Evolutionary conservation across 179 eudicot species (phyloP).

Genomic region (Camellia oleifera): DNA sequence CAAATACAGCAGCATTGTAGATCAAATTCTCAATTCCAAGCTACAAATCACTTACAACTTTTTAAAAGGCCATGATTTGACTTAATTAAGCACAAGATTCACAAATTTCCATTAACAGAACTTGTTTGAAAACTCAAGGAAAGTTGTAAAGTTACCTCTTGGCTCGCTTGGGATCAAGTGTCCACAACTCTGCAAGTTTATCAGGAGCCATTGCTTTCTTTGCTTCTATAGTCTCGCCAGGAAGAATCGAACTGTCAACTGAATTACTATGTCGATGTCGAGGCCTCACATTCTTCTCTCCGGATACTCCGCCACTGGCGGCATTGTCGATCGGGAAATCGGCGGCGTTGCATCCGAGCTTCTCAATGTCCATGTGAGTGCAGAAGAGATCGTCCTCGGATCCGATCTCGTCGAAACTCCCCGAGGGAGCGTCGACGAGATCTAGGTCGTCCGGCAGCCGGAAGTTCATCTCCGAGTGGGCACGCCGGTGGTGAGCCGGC

Average conservation of each 20-base stretch:
- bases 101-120: neutral
- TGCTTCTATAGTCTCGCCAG: conserved; percentile 46
- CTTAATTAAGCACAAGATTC: neutral
- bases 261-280: conserved; percentile 63
- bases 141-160: conserved; percentile 47
- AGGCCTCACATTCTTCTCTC: conserved; percentile 28
- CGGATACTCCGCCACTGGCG: conserved; percentile 21
- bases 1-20: neutral
- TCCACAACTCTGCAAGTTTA: conserved; percentile 87
- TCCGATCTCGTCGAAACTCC: conserved; percentile 45
- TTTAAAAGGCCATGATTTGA: neutral
- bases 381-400: conserved; percentile 62
- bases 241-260: conserved; percentile 42
- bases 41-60: neutral
- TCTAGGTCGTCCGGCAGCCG: conserved; percentile 54
- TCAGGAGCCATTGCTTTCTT: conserved; percentile 97
- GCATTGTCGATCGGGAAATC: conserved; percentile 19
- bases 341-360: conserved; percentile 36
- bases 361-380: conserved; percentile 71
- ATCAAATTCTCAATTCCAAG: conserved; percentile 8
- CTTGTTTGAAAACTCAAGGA: neutral
- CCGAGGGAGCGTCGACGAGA: conserved; percentile 36
- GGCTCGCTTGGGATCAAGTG: conserved; percentile 85
- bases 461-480: conserved; percentile 55
- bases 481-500: conserved; percentile 50